Base-by-base conservation (phyloP, 371 early-diverging fungal genomes). In the Actinomucor elegans region DNA sequence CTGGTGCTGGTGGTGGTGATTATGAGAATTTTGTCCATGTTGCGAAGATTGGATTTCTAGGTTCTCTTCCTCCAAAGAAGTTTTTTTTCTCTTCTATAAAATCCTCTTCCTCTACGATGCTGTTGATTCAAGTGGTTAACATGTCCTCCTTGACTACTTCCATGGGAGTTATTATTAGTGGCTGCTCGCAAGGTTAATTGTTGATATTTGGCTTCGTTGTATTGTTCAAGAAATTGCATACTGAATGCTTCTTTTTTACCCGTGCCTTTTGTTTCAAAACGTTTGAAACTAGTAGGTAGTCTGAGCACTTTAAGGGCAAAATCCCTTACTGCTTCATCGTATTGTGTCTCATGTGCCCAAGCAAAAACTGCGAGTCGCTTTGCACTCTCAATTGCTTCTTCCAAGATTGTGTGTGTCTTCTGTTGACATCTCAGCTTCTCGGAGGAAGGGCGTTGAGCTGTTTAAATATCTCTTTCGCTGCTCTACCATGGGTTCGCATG, bases 191-290 rank as follows among this genome's bases (percentile, higher is more conserved):
- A 20, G 1, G 45, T 21, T 45, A 28, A 21, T 18, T 45, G 26
- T n/a, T 45, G 53, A 12, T 45, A 53, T 17, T 45, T 53, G 11
- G 53, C 53, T 37, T 45, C 53, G 17, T 53, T 53, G 43, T 53
- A 53, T 26, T 3, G 26, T 8, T 33, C 29, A 17, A 53, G 35
- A 33, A 53, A 53, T 14, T 53, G 45, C n/a, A n/a, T n/a, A n/a
- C n/a, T n/a, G n/a, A n/a, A n/a, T n/a, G n/a, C n/a, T n/a, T n/a
- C n/a, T n/a, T 15, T 2, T 33, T 53, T 53, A n/a, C 45, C 29
- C 12, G 29, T 12, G 1, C 45, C 37, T 29, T 53, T 53, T 37
- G 45, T 26, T 27, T 48, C 56, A 48, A 48, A 33, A 15, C 49
- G 56, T 43, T 48, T 27, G 20, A 56, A 12, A 35, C 56, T 56